A percentile compares a stretch with the other conserved stretches of the same genome.
Conservation (phyloP, 148 eudicot species). For the Vaccinium corymbosum region DNA sequence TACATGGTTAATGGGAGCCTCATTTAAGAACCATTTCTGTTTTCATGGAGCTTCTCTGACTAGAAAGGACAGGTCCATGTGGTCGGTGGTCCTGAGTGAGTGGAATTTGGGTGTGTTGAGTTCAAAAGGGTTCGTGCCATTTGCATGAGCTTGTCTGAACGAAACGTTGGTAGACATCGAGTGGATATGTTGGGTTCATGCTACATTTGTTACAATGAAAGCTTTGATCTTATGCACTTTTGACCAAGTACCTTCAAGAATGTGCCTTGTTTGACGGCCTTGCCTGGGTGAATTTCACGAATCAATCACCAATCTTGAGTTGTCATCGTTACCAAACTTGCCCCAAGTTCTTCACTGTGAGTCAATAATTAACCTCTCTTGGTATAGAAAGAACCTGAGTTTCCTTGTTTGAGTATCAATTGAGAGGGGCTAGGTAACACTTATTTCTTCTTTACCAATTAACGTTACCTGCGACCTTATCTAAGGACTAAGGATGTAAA, state of each 20-base stretch:
- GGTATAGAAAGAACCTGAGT: not conserved
- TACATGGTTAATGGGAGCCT: not conserved
- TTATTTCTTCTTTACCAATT: not conserved
- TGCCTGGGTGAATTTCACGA: not conserved
- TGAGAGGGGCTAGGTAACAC: not conserved
- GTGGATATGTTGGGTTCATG: not conserved
- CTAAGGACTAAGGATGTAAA: not conserved
- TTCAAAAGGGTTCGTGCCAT: not conserved
- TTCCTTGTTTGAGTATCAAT: not conserved
- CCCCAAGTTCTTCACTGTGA: not conserved
- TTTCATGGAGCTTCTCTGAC: not conserved
- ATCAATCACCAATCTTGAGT: not conserved
- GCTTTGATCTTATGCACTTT: conserved; percentile 1
- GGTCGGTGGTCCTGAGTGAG: not conserved
- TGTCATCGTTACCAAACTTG: not conserved
- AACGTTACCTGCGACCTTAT: not conserved
- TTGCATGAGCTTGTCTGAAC: not conserved
- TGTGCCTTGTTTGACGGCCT: not conserved
- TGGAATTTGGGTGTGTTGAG: not conserved
- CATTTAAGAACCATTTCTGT: not conserved
- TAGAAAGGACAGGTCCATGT: too few species aligned
- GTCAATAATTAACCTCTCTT: not conserved
- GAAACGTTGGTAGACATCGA: not conserved
- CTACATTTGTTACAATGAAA: not conserved
- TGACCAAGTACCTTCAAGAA: not conserved